Base-by-base conservation (phyloP, 441 rosid genomes). In the Euphorbia celastroides region DNA sequence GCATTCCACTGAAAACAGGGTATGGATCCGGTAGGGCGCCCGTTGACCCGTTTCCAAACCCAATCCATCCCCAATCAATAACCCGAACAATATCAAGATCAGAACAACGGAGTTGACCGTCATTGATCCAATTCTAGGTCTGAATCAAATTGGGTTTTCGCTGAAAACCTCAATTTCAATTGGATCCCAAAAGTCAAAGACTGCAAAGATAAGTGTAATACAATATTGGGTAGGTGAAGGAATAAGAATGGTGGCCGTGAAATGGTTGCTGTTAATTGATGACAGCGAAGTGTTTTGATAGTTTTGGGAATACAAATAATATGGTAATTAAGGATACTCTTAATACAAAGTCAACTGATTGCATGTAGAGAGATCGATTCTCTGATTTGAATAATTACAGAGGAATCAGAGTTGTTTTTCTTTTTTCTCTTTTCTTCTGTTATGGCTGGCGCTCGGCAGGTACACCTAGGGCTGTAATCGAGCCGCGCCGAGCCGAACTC, bases 1-100 rank as follows among this genome's bases (percentile, higher is more conserved):
- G 76, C 99, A 90, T 79, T 92, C 98, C 79, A 95, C 98, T 30
- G 96, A 92, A 84, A 95, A 95, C 71, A 92, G 78, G 48, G 99
- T 92, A 64, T 94, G 99, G 81, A 92, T 86, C 90, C 98, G 84
- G 72, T 86, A 80, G 8, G 94, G 91, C 25, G 85, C 83, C 69
- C 81, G 70, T 58, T 65, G 74, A 65, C 70, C 79, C 74, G 68
- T 60, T 32, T 66, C 81, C 42, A 48, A 65, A 70, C 79, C 83
- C 67, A 72, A 71, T 63, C 75, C 78, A 57, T 42, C 66, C 56
- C 55, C 74, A 72, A 74, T 56, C 70, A 66, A 70, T 27, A 72
- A 46, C 62, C 63, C 70, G 65, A 79, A 36, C 68, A 72, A 11
- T 50, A 34, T 20, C 64, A 57, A 26, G 36, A 67, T 61, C 64